A percentile compares a stretch with the other conserved stretches of the same genome.
Conservation (phyloP, 805 yeast genomes). For the Zygoascus tannicola region DNA sequence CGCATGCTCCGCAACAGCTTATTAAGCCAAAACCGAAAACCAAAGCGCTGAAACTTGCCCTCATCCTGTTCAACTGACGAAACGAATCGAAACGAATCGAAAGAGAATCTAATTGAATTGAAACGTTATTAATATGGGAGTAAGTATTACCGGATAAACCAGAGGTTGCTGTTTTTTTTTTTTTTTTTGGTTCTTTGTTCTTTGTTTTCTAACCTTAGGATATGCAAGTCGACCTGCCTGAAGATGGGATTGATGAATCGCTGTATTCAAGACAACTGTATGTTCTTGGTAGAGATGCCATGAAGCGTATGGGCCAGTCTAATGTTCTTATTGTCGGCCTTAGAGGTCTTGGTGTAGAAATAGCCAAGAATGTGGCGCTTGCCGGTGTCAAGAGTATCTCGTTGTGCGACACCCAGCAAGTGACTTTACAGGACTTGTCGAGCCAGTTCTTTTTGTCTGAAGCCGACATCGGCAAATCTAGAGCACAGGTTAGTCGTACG, state of each 20-base stretch:
- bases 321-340: constrained; percentile 87
- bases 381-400: constrained; percentile 95
- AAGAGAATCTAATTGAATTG: no score
- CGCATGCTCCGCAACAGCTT: no score
- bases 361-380: constrained; percentile 90
- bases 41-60: no score
- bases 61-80: no score
- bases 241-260: constrained; percentile 70
- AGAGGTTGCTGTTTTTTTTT: no score
- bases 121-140: no score
- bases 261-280: constrained; percentile 88
- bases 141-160: no score
- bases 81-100: no score
- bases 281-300: constrained; percentile 95
- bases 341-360: constrained; percentile 89
- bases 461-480: constrained; percentile 63
- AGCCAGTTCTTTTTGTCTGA: constrained; percentile 77
- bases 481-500: constrained; percentile 63
- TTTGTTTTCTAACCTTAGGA: neutral
- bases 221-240: constrained; percentile 26
- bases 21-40: no score
- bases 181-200: neutral
- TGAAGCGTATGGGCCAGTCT: constrained; percentile 92
- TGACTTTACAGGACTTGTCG: constrained; percentile 63
- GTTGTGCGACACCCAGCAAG: constrained; percentile 70